Base-by-base conservation (phyloP, 805 yeast genomes). In the Starmerella etchellsii region DNA sequence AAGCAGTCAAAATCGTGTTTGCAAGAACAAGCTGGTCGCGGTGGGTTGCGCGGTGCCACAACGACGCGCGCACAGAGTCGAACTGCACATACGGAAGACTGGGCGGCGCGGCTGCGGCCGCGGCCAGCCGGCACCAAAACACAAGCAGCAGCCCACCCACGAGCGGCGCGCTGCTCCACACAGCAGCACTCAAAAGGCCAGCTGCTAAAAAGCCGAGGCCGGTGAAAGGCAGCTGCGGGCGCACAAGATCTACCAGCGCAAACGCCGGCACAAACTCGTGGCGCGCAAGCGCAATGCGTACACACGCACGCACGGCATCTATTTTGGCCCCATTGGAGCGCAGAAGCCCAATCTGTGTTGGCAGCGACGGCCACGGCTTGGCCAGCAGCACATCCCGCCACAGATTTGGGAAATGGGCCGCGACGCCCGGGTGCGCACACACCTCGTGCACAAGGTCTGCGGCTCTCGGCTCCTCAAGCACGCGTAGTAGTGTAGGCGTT, bases 71-170 rank as follows among this genome's bases (percentile, higher is more conserved):
- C 29, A 18, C 15, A 18, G 22, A n/a, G 16, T 34, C 37, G 15
- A 34, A 34, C 7, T 19, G 7, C n/a, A 34, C 37, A 15, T 10
- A n/a, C 4, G 28, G 30, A 4, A 10, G 14, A 4, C n/a, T n/a
- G 6, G 34, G 34, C 5, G 34, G 9, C 8, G 30, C 22, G n/a
- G 19, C 21, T 19, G 19, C 22, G 15, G n/a, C n/a, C 29, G 25
- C 11, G 13, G 41, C 44, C n/a, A 46, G 25, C 1, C 44, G 49
- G 14, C 28, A 11, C 49, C 49, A 49, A n/a, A 40, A 46, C 4
- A 19, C 22, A 2, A 40, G 37, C 2, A 44, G 30, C 14, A 33
- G 1, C 2, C 19, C 27, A 7, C 43, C 37, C 4, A 47, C 24
- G 5, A 37, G 28, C 20, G 37, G 39, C 10, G 42, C 36, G 3